Conservation (phyloP, 768 basidiomycete genomes). For the Kwoniella sp. region DNA sequence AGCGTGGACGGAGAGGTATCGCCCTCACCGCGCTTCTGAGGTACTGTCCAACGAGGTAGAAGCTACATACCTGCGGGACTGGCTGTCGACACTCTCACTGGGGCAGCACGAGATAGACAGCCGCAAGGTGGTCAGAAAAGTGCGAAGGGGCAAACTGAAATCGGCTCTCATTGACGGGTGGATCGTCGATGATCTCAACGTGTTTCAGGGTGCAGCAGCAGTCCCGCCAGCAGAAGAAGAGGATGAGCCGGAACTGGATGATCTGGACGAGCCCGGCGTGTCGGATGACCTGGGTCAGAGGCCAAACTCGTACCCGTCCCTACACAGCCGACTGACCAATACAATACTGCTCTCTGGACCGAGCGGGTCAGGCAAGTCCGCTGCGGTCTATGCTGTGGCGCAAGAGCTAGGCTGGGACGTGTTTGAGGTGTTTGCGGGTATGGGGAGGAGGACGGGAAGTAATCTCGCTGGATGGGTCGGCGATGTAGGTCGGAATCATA, state of each 20-base stretch:
- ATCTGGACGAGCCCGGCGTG: constrained; percentile 20
- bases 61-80: constrained; percentile 46
- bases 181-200: constrained; percentile 47
- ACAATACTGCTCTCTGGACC: constrained; percentile 82
- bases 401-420: constrained; percentile 92
- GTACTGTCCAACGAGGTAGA: constrained; percentile 47
- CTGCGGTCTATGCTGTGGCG: constrained; percentile 87
- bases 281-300: constrained; percentile 15
- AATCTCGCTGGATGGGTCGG: constrained; percentile 77
- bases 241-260: constrained; percentile 21
- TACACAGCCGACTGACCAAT: constrained; percentile 61
- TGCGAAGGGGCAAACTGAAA: constrained; percentile 23
- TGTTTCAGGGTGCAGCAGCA: constrained; percentile 20
- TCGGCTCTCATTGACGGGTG: constrained; percentile 34
- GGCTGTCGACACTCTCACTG: constrained; percentile 43
- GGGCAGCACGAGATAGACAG: constrained; percentile 12
- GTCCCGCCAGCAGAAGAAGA: constrained; percentile 2
- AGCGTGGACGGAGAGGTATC: constrained; percentile 46
- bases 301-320: constrained; percentile 20
- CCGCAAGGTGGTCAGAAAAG: constrained; percentile 39
- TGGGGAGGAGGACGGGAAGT: constrained; percentile 78
- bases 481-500: constrained; percentile 89
- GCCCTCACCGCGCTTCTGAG: constrained; percentile 34
- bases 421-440: constrained; percentile 93
- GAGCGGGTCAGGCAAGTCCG: constrained; percentile 81